Base-by-base conservation (phyloP, 371 early-diverging fungal species). In the Syncephalastrum monosporum region DNA sequence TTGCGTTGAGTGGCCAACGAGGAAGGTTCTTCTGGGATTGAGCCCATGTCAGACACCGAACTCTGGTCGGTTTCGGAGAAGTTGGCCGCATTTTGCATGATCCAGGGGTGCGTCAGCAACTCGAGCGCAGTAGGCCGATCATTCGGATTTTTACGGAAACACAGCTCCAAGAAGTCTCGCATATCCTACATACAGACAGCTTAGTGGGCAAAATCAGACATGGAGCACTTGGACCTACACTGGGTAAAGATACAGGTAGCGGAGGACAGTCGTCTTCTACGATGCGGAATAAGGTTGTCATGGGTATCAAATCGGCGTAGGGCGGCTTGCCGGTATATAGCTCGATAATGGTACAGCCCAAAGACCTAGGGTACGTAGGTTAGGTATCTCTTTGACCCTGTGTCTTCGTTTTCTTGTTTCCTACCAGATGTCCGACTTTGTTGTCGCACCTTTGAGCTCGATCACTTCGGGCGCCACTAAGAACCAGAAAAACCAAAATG, bases 401-500 rank as follows among this genome's bases (percentile, higher is more conserved):
- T 23, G n/a, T 0, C 5, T 7, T 24, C 6, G 7, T 42, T 50
- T 27, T 15, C 21, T 21, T 43, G n/a, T 10, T 27, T 3, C 42
- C 25, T 66, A 82, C 93, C 93, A 94, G 15, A 94, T 93, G 61
- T 94, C 95, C 0, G 92, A 90, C 24, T 86, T 83, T 17, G 85
- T 85, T 5, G 86, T 82, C 0, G 91, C 84, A 6, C 92, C 91
- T 45, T 87, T 82, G 17, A 92, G 71, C 59, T 89, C 82, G 61
- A 93, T 93, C 3, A 96, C 89, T 69, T 96, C 97, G 3, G 97
- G 95, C 7, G 97, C 93, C 95, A 96, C 89, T 89, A 55, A 29
- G 2, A 46, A 5, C 21, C 21, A 21, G 21, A 25, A 25, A 44
- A 2, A 27, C 17, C 41, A 5, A 16, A 15, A 50, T 53, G 2